These are phyloP conservation scores for Aspergillus sp. DNA, from an alignment of 2,329 filamentous ascomycete species.

Conservation along the genomic window DNA sequence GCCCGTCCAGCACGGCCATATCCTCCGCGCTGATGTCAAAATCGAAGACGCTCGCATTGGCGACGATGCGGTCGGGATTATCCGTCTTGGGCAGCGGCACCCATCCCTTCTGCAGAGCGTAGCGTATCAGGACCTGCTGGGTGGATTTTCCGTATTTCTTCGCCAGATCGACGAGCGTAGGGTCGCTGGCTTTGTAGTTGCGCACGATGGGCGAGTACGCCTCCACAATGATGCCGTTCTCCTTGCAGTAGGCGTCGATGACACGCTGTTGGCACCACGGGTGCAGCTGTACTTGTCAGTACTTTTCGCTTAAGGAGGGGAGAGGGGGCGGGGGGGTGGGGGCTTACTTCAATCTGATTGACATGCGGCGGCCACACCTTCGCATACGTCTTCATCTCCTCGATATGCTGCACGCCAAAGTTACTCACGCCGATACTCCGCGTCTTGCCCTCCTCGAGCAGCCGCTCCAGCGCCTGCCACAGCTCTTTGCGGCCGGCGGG, in stretches of 20 bases:
- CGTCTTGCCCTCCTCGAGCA: slow-evolving; percentile 58
- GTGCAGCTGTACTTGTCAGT: slow-evolving; percentile 54
- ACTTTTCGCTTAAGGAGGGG: no score
- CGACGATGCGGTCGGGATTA: slow-evolving; percentile 62
- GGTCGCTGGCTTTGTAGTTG: slow-evolving; percentile 69
- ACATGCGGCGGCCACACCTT: slow-evolving; percentile 67
- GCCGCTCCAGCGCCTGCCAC: slow-evolving; percentile 64
- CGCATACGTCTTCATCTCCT: slow-evolving; percentile 66
- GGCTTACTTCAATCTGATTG: slow-evolving; percentile 74
- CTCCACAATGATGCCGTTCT: slow-evolving; percentile 52
- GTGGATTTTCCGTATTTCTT: slow-evolving; percentile 71
- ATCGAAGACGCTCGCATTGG: slow-evolving; percentile 63
- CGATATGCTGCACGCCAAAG: slow-evolving; percentile 64
- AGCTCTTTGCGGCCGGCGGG: slow-evolving; percentile 56
- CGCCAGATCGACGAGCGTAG: slow-evolving; percentile 61
- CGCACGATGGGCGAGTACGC: slow-evolving; percentile 57
- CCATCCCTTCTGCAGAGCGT: slow-evolving; percentile 76
- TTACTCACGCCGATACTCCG: slow-evolving; percentile 72
- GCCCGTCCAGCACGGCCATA: slow-evolving; percentile 52
- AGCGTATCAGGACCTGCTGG: slow-evolving; percentile 76
- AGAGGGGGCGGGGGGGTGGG: no score
- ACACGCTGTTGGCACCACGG: slow-evolving; percentile 68
- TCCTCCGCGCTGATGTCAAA: slow-evolving; percentile 59
- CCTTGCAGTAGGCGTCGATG: slow-evolving; percentile 54
- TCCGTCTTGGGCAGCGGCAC: slow-evolving; percentile 73